Conservation (phyloP, 202 grass and related monocot genomes). For the Digitaria exilis region DNA sequence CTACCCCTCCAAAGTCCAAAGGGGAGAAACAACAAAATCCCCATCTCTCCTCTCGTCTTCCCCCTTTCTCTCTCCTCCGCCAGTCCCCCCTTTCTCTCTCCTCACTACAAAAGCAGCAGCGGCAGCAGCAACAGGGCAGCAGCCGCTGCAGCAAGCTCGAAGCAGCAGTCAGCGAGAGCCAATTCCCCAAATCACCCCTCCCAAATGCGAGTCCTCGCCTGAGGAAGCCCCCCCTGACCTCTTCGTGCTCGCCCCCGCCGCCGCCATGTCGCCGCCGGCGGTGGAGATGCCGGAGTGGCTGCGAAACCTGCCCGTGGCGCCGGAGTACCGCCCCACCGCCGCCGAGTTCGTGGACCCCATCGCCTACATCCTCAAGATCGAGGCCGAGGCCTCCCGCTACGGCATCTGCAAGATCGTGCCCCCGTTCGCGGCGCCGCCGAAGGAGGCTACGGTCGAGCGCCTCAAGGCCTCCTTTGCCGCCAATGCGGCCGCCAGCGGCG, state of each 20-base stretch:
- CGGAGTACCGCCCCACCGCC: conserved; percentile 78
- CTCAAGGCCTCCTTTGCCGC: conserved; percentile 78
- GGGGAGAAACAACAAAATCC: not conserved
- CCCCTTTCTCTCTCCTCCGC: not conserved
- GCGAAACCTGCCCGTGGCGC: conserved; percentile 77
- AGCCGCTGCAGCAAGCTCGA: conserved; percentile 31
- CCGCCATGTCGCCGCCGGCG: conserved; percentile 45
- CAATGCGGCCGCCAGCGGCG: conserved; percentile 38
- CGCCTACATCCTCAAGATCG: conserved; percentile 98
- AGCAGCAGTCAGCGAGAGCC: conserved; percentile 23
- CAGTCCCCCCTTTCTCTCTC: conserved; percentile 11
- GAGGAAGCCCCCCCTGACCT: conserved; percentile 22
- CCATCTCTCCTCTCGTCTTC: not conserved
- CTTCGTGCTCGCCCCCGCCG: conserved; percentile 28
- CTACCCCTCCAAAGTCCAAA: not conserved
- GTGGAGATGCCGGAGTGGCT: conserved; percentile 79
- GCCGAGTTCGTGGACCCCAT: conserved; percentile 90
- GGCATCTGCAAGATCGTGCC: conserved; percentile 99
- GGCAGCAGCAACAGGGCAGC: conserved; percentile 26
- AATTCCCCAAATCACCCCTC: conserved; percentile 54
- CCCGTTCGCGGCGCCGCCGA: conserved; percentile 64
- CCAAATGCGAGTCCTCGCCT: conserved; percentile 49
- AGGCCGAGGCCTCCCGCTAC: conserved; percentile 83
- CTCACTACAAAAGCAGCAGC: conserved; percentile 36
- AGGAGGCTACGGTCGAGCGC: conserved; percentile 64